Evolutionary conservation across 2,329 filamentous ascomycete genomes (phyloP), one percentile per base, ranked within the genome.

Genomic region (Fusarium subglutinans): DNA sequence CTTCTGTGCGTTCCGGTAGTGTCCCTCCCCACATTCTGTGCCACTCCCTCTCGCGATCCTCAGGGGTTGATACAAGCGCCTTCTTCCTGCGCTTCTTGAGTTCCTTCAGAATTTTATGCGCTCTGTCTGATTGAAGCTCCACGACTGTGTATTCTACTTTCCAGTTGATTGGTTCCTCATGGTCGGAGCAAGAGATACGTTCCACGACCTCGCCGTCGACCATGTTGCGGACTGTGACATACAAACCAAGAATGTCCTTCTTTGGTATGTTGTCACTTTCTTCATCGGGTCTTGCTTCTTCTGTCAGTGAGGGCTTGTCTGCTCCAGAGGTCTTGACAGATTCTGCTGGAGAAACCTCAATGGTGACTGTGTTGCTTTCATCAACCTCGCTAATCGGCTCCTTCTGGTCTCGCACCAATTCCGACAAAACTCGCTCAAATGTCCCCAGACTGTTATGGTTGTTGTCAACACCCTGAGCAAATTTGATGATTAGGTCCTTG

Each of bases 131-230:
- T 0, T 82, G 59, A 5, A 95, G 84, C 73, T 95, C 92, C 51
- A 88, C 87, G 54, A 98, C 83, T 41, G 91, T 87, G 82, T 97
- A 98, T 76, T 96, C 90, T n/a, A 98, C 85, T 1, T 84, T 81
- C 95, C 95, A 98, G 24, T 43, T 17, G 12, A 9, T 35, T 8
- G 63, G 33, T n/a, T 62, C 28, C 20, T 26, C 26, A 6, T 20
- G 12, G 18, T 12, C 20, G 18, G 24, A n/a, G n/a, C 22, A 11
- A 4, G 51, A 73, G 0, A 94, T 93, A 7, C 94, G 90, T 1
- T 84, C 79, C 3, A 94, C 89, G 61, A 88, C 87, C 18, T 84
- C 61, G 24, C 89, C 91, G 78, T 96, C 92, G 61, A 97, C 88
- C 72, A 88, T 89, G 84, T 93, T 96, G 73, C 90, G 90, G 56